Evolutionary conservation across 371 early-diverging fungal genomes (phyloP).

Genomic region (Apophysomyces elegans): DNA sequence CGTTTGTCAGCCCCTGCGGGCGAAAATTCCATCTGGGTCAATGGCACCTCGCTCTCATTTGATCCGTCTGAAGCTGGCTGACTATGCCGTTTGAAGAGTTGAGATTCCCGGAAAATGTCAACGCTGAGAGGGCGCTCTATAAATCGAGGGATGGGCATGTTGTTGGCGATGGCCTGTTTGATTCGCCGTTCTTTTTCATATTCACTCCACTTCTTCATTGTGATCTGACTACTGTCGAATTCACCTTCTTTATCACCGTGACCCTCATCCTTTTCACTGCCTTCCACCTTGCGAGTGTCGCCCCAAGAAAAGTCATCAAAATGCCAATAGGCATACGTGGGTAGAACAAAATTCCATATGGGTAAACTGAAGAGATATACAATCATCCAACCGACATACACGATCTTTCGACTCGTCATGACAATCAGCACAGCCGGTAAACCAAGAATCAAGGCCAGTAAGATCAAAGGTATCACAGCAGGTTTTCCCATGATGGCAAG

Average conservation of each 20-base stretch:
- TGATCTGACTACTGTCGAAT: constrained; percentile 66
- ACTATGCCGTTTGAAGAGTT: constrained; percentile 3
- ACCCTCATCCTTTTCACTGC: constrained; percentile 52
- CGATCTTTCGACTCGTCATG: constrained; percentile 87
- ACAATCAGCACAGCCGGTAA: constrained; percentile 94
- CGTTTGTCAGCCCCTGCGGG: constrained; percentile 10
- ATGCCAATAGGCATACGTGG: constrained; percentile 99
- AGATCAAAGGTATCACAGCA: constrained; percentile 73
- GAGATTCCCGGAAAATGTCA: constrained; percentile 25
- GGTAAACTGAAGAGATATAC: constrained; percentile 91
- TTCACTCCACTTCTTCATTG: constrained; percentile 76
- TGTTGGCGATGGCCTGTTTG: constrained; percentile 22
- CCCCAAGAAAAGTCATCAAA: constrained; percentile 99
- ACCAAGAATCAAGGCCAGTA: constrained; percentile 86
- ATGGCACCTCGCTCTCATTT: constrained; percentile 44
- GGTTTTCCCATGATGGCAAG: constrained; percentile 60
- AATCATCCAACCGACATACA: constrained; percentile 96
- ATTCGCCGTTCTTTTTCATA: constrained; percentile 51
- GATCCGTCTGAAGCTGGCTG: constrained; percentile 27
- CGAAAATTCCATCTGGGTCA: constrained; percentile 25
- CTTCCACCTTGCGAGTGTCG: constrained; percentile 88
- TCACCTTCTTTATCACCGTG: constrained; percentile 66
- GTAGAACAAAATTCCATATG: constrained; percentile 98
- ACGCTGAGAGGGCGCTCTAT: constrained; percentile 22
- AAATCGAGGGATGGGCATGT: constrained; percentile 29